phyloP scores from a whole-genome alignment of 1,284 basidiomycete genomes.

The Cryptococcus sp. region DNA sequence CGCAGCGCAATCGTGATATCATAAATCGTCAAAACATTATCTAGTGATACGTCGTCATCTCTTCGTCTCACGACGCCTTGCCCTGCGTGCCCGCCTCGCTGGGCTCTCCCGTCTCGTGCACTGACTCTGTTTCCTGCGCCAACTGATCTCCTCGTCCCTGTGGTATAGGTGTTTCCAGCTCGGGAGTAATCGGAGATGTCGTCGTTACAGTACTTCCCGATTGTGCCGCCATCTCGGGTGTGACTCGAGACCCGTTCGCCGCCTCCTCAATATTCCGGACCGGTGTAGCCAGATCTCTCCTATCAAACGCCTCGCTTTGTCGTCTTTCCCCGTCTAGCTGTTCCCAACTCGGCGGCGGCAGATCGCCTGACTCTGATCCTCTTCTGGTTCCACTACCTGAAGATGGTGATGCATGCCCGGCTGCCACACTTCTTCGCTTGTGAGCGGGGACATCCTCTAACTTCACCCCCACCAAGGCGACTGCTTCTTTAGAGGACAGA shows the following conservation, averaged over 20 bases:
- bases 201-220: neutral
- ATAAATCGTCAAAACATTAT: too few species aligned
- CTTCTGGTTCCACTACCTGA: neutral
- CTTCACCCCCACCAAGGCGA: slow-evolving; percentile 18
- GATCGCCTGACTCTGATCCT: neutral
- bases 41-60: too few species aligned
- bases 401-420: neutral
- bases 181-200: too few species aligned
- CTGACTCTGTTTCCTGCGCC: too few species aligned
- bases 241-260: too few species aligned
- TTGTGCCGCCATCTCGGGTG: neutral
- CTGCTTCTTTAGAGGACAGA: slow-evolving; percentile 19
- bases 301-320: slow-evolving; percentile 10
- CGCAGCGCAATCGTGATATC: too few species aligned
- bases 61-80: too few species aligned
- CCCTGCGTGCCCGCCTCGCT: too few species aligned
- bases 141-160: too few species aligned
- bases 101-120: too few species aligned
- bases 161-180: neutral
- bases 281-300: slow-evolving; percentile 9
- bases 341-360: slow-evolving; percentile 15
- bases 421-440: slow-evolving; percentile 10
- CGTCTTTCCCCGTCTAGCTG: slow-evolving; percentile 13
- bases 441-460: slow-evolving; percentile 18
- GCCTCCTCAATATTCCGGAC: neutral